Conservation (phyloP, 2,329 filamentous ascomycete genomes). For the Bipolaris victoriae region DNA sequence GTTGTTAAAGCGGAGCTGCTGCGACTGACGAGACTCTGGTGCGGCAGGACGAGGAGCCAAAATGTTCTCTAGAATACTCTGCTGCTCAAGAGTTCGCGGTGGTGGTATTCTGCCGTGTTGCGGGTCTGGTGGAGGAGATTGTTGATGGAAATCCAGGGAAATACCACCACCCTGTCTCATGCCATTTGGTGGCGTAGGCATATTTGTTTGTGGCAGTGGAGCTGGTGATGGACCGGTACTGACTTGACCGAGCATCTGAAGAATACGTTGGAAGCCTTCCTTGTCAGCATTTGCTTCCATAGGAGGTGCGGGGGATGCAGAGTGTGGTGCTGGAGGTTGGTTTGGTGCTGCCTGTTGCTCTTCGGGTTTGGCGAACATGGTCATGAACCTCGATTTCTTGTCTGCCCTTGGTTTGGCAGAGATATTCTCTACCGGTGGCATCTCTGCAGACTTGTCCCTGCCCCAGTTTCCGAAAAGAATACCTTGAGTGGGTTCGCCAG, state of each 20-base stretch:
- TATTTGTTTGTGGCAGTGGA: conserved; percentile 28
- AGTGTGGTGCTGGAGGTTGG: conserved; percentile 21
- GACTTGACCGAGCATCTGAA: conserved; percentile 75
- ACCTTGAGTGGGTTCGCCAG: conserved; percentile 72
- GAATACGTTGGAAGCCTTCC: conserved; percentile 81
- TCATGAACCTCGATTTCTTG: conserved; percentile 85
- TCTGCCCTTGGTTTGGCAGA: conserved; percentile 58
- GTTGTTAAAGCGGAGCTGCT: conserved; percentile 39
- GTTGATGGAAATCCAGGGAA: conserved; percentile 40
- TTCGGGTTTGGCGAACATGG: conserved; percentile 63
- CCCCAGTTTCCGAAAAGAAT: conserved; percentile 74
- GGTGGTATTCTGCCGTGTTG: conserved; percentile 31
- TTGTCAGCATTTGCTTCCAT: conserved; percentile 69
- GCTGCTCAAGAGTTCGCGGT: conserved; percentile 43
- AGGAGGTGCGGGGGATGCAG: conserved; percentile 34
- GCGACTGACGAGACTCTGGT: conserved; percentile 39
- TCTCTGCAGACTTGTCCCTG: conserved; percentile 56
- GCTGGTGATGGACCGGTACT: conserved; percentile 29
- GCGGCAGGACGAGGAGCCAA: conserved; percentile 39
- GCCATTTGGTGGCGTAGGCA: conserved; percentile 36
- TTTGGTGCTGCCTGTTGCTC: conserved; percentile 26
- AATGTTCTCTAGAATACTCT: conserved; percentile 46
- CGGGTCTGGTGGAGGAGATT: conserved; percentile 39
- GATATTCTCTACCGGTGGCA: conserved; percentile 30
- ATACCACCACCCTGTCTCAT: conserved; percentile 39